Percentiles rank a stretch among this genome's conserved stretches.
These are phyloP conservation scores for Talaromyces verruculosus DNA, from an alignment of 2,329 filamentous ascomycete species.

Conservation along the genomic window DNA sequence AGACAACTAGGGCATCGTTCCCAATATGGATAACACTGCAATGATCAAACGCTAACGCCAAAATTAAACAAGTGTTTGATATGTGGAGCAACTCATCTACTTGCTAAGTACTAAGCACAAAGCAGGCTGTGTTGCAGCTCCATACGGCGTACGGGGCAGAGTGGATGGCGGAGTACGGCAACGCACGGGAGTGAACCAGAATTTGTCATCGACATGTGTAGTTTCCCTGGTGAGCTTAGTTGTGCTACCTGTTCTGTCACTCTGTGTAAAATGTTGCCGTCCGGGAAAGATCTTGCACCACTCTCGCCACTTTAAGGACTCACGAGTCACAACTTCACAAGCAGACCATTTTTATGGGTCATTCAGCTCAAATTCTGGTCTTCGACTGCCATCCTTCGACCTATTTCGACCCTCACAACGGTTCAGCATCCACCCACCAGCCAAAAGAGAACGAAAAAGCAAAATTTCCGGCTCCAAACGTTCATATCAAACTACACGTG, in stretches of 20 bases:
- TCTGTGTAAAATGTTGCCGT: too few relatives aligned
- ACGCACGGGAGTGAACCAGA: background rate
- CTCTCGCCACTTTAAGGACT: background rate
- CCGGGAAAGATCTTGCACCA: background rate
- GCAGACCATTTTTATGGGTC: background rate
- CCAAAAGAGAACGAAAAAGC: background rate
- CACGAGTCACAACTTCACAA: too few relatives aligned
- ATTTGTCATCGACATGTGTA: background rate
- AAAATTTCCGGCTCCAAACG: background rate
- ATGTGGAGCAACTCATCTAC: background rate
- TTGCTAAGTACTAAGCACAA: background rate
- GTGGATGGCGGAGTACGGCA: slow-evolving; percentile 2
- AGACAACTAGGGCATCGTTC: background rate
- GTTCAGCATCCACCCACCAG: background rate
- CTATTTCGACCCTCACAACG: background rate
- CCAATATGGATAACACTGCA: background rate
- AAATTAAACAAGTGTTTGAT: background rate
- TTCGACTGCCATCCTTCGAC: background rate
- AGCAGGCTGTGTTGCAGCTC: background rate
- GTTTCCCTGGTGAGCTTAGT: slow-evolving; percentile 11
- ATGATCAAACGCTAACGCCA: background rate
- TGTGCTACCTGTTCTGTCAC: background rate
- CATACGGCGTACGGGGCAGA: slow-evolving; percentile 13
- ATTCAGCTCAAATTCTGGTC: background rate
- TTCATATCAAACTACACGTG: background rate